These are phyloP conservation scores for Globisporangium polare DNA, from an alignment of 352 stramenopile species.

Conservation along the genomic window DNA sequence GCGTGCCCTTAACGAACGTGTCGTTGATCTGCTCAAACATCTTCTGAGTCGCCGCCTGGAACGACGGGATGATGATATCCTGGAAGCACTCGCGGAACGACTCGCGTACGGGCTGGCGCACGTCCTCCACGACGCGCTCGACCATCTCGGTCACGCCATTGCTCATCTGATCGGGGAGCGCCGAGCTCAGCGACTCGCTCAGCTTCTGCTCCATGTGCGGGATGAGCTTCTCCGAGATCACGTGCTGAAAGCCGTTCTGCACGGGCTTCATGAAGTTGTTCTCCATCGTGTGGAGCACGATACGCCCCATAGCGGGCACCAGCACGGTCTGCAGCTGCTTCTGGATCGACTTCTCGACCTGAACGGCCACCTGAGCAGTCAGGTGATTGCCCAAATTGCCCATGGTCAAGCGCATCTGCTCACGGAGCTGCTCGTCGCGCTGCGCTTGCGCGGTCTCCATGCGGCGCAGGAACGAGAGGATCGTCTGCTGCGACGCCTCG, in stretches of 20 bases:
- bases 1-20: constrained; percentile 72
- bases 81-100: constrained; percentile 86
- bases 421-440: constrained; percentile 65
- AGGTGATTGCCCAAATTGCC: constrained; percentile 52
- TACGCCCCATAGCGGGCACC: constrained; percentile 80
- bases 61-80: constrained; percentile 83
- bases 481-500: constrained; percentile 50
- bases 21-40: constrained; percentile 90
- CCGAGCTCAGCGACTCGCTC: constrained; percentile 49
- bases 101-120: constrained; percentile 74
- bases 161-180: constrained; percentile 55
- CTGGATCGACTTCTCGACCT: constrained; percentile 81
- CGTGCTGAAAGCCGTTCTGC: constrained; percentile 71
- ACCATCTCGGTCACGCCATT: constrained; percentile 71
- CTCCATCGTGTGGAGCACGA: constrained; percentile 86
- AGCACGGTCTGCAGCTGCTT: constrained; percentile 81
- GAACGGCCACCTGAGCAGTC: constrained; percentile 48
- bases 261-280: constrained; percentile 88
- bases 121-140: constrained; percentile 70
- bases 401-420: constrained; percentile 66
- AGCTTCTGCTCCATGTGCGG: constrained; percentile 74
- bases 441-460: constrained; percentile 69
- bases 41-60: constrained; percentile 83
- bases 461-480: constrained; percentile 56
- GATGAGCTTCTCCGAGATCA: constrained; percentile 68